Base-by-base conservation (phyloP, 176 grass and related monocot genomes). In the Areca catechu region DNA sequence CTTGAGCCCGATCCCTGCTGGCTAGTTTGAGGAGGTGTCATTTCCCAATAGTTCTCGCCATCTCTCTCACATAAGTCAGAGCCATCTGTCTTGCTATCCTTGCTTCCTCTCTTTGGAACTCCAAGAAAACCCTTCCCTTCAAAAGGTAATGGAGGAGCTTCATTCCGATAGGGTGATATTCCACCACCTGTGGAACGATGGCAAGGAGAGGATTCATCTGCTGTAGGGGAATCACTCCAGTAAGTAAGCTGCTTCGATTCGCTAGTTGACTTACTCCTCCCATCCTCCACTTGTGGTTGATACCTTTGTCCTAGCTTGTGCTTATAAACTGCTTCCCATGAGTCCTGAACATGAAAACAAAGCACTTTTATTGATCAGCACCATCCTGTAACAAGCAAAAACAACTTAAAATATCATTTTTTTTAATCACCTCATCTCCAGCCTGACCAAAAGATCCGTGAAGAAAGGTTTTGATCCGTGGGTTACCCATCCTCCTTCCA, bases 291-390 rank as follows among this genome's bases (percentile, higher is more conserved):
- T 76, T 80, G 72, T 48, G 52, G 34, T 78, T 72, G 24, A 70
- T 80, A 75, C 60, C 80, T 76, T 66, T 83, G 78, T 56, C 79
- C 84, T 47, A 85, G 48, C 62, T 98, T 93, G 69, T 93, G 82
- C 53, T 82, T 89, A 50, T 83, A 89, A 61, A 93, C 84, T 16
- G 80, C 81, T 57, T 89, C 94, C 94, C 94, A 93, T 56, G 79
- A 89, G 48, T 74, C 81, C 94, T 98, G 86, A 50, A 66, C 49
- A 62, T 23, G 25, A 48, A 30, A 61, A 4, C 2, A 71, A 55
- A 62, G 53, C 60, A 76, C 15, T 51, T 3, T 20, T 19, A 63
- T 25, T 56, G 65, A 48, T 34, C 20, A 50, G 15, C 16, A 61
- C 9, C 20, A 60, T 50, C 70, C 56, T 49, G 24, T 51, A 53